Conservation (phyloP, 345 rosid genomes). For the Salix brachista region DNA sequence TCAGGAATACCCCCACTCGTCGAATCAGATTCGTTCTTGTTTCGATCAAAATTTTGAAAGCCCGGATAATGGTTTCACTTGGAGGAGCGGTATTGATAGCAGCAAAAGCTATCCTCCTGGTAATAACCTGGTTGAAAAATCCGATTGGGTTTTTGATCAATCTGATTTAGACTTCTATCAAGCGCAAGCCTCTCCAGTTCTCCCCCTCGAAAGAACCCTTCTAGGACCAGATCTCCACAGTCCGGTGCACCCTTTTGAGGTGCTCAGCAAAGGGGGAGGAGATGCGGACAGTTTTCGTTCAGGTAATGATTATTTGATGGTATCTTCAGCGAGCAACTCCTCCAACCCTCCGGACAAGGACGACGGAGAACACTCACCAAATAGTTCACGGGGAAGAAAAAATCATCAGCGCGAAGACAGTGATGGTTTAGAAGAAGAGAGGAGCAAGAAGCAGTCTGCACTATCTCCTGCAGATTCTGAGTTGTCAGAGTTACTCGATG, state of each 20-base stretch:
- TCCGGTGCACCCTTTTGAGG: neutral
- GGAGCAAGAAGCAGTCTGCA: slow-evolving; percentile 52
- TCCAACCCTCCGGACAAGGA: neutral
- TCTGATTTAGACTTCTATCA: neutral
- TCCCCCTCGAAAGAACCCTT: neutral
- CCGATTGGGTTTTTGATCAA: slow-evolving; percentile 10
- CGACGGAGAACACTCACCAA: neutral
- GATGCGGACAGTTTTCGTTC: neutral
- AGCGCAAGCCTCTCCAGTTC: neutral
- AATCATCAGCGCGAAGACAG: slow-evolving; percentile 26
- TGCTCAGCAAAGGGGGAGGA: neutral
- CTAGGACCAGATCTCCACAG: neutral
- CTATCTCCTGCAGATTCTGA: slow-evolving; percentile 33
- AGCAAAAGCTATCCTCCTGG: neutral
- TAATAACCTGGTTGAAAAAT: slow-evolving; percentile 3
- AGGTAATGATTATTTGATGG: neutral
- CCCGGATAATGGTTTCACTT: neutral
- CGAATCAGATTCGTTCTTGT: neutral
- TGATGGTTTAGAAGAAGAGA: slow-evolving; percentile 28
- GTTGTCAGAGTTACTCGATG: slow-evolving; percentile 47
- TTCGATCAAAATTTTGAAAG: neutral
- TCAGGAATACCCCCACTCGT: slow-evolving; percentile 10
- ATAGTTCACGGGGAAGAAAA: slow-evolving; percentile 40
- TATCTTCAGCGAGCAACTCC: neutral
- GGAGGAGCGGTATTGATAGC: neutral